phyloP scores from a whole-genome alignment of 106 monocot species.

The Vanilla planifolia region DNA sequence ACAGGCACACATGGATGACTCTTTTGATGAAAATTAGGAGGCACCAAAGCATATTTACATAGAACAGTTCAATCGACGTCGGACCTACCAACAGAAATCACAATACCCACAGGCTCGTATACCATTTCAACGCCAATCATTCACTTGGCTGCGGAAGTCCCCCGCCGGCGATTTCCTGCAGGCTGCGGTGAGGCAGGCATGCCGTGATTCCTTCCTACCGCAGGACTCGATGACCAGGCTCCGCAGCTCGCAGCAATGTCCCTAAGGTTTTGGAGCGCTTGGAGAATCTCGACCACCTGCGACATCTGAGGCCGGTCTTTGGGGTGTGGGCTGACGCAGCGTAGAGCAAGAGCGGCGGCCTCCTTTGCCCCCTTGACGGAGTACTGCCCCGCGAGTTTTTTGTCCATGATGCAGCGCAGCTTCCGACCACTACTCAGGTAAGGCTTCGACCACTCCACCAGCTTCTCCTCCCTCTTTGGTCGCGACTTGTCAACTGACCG shows the following conservation, averaged over 20 bases:
- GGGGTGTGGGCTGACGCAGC: constrained; percentile 59
- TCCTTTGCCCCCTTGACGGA: constrained; percentile 60
- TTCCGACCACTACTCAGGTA: constrained; percentile 50
- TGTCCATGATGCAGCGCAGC: constrained; percentile 78
- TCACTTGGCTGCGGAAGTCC: too few relatives aligned
- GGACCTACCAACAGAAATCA: too few relatives aligned
- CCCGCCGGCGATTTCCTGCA: constrained; percentile 9
- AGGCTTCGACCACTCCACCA: constrained; percentile 75
- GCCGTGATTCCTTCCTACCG: constrained; percentile 32
- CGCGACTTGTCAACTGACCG: constrained; percentile 61
- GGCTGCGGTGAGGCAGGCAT: constrained; percentile 26
- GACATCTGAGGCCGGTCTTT: constrained; percentile 81
- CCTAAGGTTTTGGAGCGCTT: constrained; percentile 44
- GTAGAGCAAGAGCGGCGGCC: constrained; percentile 47
- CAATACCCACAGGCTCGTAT: too few relatives aligned
- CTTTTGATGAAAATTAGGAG: too few relatives aligned
- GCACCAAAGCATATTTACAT: too few relatives aligned
- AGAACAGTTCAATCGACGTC: too few relatives aligned
- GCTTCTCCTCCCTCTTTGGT: constrained; percentile 70
- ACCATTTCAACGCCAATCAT: too few relatives aligned
- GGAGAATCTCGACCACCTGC: constrained; percentile 41
- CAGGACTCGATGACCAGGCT: constrained; percentile 23
- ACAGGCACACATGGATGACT: too few relatives aligned
- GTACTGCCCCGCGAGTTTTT: constrained; percentile 65
- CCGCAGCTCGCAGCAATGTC: constrained; percentile 65